Conservation (phyloP, 2,329 filamentous ascomycete species). For the Trichoderma polysporum region DNA sequence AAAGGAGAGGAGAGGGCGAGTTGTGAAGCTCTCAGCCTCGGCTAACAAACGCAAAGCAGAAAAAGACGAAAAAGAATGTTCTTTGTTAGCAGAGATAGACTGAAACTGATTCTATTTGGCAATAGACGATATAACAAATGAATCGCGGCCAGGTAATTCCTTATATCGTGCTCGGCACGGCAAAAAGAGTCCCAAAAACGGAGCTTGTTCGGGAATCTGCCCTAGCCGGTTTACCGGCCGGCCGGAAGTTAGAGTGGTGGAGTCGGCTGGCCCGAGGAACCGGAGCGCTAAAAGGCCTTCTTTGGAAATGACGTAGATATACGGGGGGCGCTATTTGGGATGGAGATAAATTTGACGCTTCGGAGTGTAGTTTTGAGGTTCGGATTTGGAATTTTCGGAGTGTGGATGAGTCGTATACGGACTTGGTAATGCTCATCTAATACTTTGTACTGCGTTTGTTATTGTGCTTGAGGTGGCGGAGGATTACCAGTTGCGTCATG, state of each 20-base stretch:
- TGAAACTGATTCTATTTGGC: not conserved
- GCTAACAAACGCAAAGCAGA: not conserved
- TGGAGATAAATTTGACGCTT: not conserved
- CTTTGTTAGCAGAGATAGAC: not conserved
- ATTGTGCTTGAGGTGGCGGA: too few species aligned
- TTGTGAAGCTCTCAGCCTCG: not conserved
- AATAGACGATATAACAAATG: not conserved
- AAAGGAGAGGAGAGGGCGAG: not conserved
- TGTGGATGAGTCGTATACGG: not conserved
- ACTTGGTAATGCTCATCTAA: not conserved
- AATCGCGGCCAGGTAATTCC: not conserved
- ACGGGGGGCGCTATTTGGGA: not conserved
- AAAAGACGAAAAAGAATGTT: not conserved
- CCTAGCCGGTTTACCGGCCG: slow-evolving; percentile 6
- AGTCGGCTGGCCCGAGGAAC: not conserved
- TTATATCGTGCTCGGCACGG: slow-evolving; percentile 17
- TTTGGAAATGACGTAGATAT: not conserved
- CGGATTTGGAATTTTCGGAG: not conserved
- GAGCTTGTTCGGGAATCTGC: slow-evolving; percentile 7
- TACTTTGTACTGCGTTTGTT: too few species aligned
- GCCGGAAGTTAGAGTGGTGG: slow-evolving; percentile 14
- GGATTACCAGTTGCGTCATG: too few species aligned
- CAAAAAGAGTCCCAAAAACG: not conserved
- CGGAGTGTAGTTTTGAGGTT: not conserved
- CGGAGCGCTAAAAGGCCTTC: not conserved